Evolutionary conservation across 2,329 filamentous ascomycete genomes (phyloP), one percentile per base, ranked within the genome.

Genomic region (Pestalotiopsis sp.): DNA sequence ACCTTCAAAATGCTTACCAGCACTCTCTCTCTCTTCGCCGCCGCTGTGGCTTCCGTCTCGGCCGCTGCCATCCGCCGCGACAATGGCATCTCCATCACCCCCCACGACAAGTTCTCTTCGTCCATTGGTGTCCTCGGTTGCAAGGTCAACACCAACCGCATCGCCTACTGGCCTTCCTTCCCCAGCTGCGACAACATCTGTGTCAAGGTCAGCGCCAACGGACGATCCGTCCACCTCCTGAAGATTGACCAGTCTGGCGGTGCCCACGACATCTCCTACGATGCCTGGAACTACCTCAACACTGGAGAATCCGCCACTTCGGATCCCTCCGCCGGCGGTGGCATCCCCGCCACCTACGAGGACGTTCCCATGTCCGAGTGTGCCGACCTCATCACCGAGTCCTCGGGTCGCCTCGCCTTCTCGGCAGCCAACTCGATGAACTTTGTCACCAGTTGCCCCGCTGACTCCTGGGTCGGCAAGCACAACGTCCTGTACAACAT

Each of bases 101-200:
- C 88, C 39, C 88, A 90, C 75, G 85, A 85, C 71, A 78, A 80
- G 72, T 90, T 83, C 80, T 87, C 85, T 1, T 88, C 85, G 17
- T 88, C 86, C 4, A 78, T 88, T 69, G 88, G 88, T 62, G 87
- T 89, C 3, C 78, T 88, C 4, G 88, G 88, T 63, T 90, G 88
- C 84, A 87, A 88, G 78, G 83, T 90, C 77, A 77, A 90, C 79
- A 88, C 84, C 70, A 85, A 90, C 81, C 86, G 87, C 59, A 83
- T 90, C 55, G 88, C 88, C 69, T 90, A 90, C 83, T 90, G 86
- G 86, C 88, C 88, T 12, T 74, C 73, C 20, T 75, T 80, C 3
- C 80, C 87, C 64, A 81, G 82, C 80, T 90, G 88, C 81, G 79
- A 84, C 79, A 82, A 86, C 76, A 82, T 90, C 72, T 90, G 88